Conservation (phyloP, 176 grass and related monocot genomes). For the Typha latifolia region DNA sequence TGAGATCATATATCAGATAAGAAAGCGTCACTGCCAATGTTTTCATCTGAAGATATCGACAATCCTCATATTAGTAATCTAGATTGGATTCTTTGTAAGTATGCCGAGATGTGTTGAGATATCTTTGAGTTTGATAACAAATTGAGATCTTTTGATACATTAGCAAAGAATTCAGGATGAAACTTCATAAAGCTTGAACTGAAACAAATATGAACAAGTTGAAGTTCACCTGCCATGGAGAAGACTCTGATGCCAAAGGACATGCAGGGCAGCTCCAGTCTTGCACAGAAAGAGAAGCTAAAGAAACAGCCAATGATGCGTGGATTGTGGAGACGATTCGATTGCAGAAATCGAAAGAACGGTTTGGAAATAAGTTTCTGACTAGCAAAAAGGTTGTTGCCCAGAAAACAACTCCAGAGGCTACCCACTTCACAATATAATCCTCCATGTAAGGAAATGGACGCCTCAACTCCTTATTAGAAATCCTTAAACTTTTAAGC, state of each 20-base stretch:
- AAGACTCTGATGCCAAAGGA: constrained; percentile 43
- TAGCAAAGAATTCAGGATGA: not conserved
- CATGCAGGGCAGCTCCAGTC: constrained; percentile 42
- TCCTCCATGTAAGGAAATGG: constrained; percentile 14
- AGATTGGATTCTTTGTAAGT: not conserved
- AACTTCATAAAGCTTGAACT: not conserved
- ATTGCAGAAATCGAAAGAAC: constrained; percentile 63
- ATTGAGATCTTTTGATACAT: not conserved
- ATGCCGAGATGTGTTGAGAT: too few species aligned
- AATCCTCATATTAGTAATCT: not conserved
- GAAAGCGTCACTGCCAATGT: constrained; percentile 42
- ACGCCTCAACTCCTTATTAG: too few species aligned
- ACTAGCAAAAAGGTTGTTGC: constrained; percentile 41
- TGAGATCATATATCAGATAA: constrained; percentile 60
- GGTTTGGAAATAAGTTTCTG: constrained; percentile 27
- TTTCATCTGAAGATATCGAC: constrained; percentile 31
- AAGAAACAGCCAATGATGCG: constrained; percentile 35
- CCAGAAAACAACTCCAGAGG: constrained; percentile 42
- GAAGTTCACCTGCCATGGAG: constrained; percentile 33
- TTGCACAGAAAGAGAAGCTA: constrained; percentile 43
- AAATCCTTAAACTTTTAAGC: too few species aligned
- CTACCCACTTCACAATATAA: constrained; percentile 19
- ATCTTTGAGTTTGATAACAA: not conserved
- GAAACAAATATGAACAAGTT: not conserved
- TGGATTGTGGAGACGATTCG: constrained; percentile 47